Percentiles rank a stretch among this genome's conserved stretches.
These are phyloP conservation scores for Magnolia sinica DNA, from an alignment of 164 flowering plant species.

Conservation along the genomic window DNA sequence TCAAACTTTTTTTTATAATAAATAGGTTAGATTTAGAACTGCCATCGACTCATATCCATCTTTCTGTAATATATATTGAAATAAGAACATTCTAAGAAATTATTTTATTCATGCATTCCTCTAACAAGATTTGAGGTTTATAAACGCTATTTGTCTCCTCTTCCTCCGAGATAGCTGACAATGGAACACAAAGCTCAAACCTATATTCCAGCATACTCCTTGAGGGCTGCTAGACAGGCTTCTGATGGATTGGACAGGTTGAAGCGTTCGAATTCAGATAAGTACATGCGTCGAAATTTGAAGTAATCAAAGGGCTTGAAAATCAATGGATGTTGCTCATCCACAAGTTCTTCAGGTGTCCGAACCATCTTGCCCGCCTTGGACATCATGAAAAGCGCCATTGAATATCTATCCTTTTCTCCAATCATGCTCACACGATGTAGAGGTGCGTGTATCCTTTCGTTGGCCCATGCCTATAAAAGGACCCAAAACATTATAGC, in stretches of 20 bases:
- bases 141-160: too few species aligned
- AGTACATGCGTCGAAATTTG: too few species aligned
- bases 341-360: constrained; percentile 58
- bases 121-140: too few species aligned
- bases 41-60: too few species aligned
- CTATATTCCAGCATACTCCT: constrained; percentile 2
- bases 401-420: constrained; percentile 47
- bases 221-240: constrained; percentile 35
- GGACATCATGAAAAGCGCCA: constrained; percentile 48
- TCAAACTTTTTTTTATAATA: too few species aligned
- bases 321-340: constrained; percentile 51
- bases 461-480: constrained; percentile 52
- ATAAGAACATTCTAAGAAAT: too few species aligned
- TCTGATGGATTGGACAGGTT: constrained; percentile 42
- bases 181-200: too few species aligned
- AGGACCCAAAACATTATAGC: background rate
- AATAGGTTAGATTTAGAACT: too few species aligned
- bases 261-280: constrained; percentile 29
- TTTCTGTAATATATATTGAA: too few species aligned
- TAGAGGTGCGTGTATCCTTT: constrained; percentile 39
- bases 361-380: constrained; percentile 8
- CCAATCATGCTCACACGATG: constrained; percentile 53
- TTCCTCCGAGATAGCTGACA: too few species aligned
- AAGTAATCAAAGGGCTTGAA: constrained; percentile 60
- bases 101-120: too few species aligned